Percentiles rank a stretch among this genome's conserved stretches.
Evolutionary conservation across 768 basidiomycete species (phyloP).

Genomic region (Lactarius tabidus): DNA sequence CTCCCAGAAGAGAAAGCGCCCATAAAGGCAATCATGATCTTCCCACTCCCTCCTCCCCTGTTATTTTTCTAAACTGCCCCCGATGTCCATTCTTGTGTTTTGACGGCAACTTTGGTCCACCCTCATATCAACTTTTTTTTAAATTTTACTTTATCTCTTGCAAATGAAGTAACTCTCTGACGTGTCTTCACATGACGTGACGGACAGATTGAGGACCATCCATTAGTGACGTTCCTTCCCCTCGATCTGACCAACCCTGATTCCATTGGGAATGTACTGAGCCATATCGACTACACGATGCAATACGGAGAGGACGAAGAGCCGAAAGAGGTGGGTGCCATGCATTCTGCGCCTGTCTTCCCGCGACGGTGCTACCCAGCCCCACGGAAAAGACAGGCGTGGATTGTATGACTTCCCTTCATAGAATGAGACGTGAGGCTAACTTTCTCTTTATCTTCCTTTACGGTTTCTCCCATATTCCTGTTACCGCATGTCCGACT

Average conservation of each 20-base stretch:
- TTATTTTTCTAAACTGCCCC: slow-evolving; percentile 2
- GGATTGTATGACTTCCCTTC: slow-evolving; percentile 16
- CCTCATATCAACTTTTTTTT: not conserved
- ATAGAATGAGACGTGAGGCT: slow-evolving; percentile 13
- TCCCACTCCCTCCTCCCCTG: not conserved
- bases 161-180: slow-evolving; percentile 15
- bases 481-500: slow-evolving; percentile 9
- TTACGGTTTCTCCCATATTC: slow-evolving; percentile 5
- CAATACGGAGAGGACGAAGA: slow-evolving; percentile 99
- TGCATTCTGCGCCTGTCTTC: slow-evolving; percentile 3
- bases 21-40: slow-evolving; percentile 5
- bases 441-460: slow-evolving; percentile 12
- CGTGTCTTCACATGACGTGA: slow-evolving; percentile 19
- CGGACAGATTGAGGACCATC: slow-evolving; percentile 94
- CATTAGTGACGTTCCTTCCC: slow-evolving; percentile 94
- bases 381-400: slow-evolving; percentile 9
- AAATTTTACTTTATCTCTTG: not conserved
- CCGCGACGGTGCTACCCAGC: slow-evolving; percentile 5
- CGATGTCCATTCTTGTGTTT: slow-evolving; percentile 13
- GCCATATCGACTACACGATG: slow-evolving; percentile 97
- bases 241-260: slow-evolving; percentile 88
- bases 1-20: slow-evolving; percentile 10
- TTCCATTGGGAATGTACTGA: slow-evolving; percentile 84
- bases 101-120: slow-evolving; percentile 10
- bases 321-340: slow-evolving; percentile 72